These are phyloP conservation scores for Antrodiella citrinella DNA, from an alignment of 768 basidiomycete genomes.

Conservation along the genomic window DNA sequence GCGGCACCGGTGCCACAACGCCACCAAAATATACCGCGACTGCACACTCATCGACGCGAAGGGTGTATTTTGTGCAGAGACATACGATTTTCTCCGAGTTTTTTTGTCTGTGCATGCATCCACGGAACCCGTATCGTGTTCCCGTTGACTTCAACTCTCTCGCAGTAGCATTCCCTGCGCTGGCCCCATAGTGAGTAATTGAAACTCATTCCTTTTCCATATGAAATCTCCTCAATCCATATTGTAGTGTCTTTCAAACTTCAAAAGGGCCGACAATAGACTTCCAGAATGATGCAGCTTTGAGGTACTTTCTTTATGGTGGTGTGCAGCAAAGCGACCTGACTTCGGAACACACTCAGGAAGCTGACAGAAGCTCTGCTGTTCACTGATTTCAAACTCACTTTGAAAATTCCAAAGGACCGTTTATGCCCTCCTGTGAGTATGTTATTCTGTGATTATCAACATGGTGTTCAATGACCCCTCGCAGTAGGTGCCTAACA, in stretches of 20 bases:
- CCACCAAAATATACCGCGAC: neutral
- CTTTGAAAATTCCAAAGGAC: constrained; percentile 53
- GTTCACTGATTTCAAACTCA: constrained; percentile 61
- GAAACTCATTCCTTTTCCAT: no score
- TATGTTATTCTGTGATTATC: constrained; percentile 1
- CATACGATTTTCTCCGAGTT: neutral
- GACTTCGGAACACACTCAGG: constrained; percentile 31
- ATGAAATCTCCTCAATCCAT: neutral
- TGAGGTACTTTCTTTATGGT: constrained; percentile 39
- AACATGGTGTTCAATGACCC: neutral
- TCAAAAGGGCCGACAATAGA: constrained; percentile 43
- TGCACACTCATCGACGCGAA: no score
- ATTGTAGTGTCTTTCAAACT: constrained; percentile 17
- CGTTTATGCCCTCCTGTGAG: constrained; percentile 84
- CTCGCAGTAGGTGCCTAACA: constrained; percentile 55
- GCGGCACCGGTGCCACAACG: neutral
- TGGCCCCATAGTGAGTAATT: constrained; percentile 47
- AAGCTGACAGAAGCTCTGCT: constrained; percentile 75
- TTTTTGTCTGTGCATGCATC: constrained; percentile 30
- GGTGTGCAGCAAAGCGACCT: neutral
- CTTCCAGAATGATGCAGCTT: constrained; percentile 64
- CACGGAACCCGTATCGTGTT: constrained; percentile 38
- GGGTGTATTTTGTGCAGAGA: neutral
- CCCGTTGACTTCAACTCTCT: constrained; percentile 55
- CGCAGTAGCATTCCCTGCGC: constrained; percentile 45